A percentile compares a stretch with the other conserved stretches of the same genome.
phyloP scores from a whole-genome alignment of 371 early-diverging fungal species.

The Parasitella parasitica region DNA sequence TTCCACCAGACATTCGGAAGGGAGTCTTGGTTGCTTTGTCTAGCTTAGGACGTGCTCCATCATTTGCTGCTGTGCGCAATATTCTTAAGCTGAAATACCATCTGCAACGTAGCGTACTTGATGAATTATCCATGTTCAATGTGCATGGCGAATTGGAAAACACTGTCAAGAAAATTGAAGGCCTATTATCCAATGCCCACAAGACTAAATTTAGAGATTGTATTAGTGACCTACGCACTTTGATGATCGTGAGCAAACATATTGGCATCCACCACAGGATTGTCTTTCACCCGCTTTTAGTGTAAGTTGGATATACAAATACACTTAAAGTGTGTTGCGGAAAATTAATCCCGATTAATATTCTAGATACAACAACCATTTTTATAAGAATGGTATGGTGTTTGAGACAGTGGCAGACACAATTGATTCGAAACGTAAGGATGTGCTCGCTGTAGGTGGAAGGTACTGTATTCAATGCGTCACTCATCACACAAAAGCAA shows the following conservation, averaged over 20 bases:
- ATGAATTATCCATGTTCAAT: slow-evolving; percentile 68
- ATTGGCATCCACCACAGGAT: slow-evolving; percentile 69
- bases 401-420: slow-evolving; percentile 72
- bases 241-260: slow-evolving; percentile 50
- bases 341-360: background rate
- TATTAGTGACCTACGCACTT: slow-evolving; percentile 46
- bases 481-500: background rate
- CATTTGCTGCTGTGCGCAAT: slow-evolving; percentile 64
- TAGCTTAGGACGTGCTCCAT: slow-evolving; percentile 57
- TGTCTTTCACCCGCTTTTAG: slow-evolving; percentile 67
- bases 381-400: slow-evolving; percentile 71
- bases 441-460: slow-evolving; percentile 84
- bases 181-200: slow-evolving; percentile 55
- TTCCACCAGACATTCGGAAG: slow-evolving; percentile 57
- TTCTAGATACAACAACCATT: slow-evolving; percentile 68
- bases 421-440: slow-evolving; percentile 57
- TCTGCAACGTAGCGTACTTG: slow-evolving; percentile 60
- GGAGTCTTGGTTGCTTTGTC: slow-evolving; percentile 59
- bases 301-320: slow-evolving; percentile 39
- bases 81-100: slow-evolving; percentile 61
- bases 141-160: slow-evolving; percentile 56
- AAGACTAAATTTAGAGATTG: slow-evolving; percentile 49
- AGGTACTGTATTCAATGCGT: slow-evolving; percentile 27
- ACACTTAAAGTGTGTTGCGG: background rate
- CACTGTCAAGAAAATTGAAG: slow-evolving; percentile 54